Conservation (phyloP, 2,329 filamentous ascomycete species). For the Aureobasidium sp. region DNA sequence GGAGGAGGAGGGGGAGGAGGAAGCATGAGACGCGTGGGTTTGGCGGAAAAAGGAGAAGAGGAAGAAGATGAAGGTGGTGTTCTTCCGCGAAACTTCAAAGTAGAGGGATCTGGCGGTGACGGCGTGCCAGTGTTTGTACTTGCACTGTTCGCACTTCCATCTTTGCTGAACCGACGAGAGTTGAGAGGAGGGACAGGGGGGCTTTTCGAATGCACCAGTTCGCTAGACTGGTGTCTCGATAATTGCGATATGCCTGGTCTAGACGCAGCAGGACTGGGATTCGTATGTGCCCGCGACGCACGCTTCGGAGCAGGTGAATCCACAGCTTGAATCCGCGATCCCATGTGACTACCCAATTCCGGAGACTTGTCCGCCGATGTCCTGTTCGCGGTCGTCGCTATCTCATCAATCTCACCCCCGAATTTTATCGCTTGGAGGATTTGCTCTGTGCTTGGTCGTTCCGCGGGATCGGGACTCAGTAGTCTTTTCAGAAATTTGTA, state of each 20-base stretch:
- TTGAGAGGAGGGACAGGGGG: background rate
- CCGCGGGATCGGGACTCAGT: constrained; percentile 66
- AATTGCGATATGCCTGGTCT: constrained; percentile 17
- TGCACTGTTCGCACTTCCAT: constrained; percentile 1
- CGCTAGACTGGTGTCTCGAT: background rate
- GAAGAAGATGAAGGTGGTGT: background rate
- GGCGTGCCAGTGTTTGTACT: background rate
- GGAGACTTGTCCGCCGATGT: constrained; percentile 31
- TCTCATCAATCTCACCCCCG: constrained; percentile 45
- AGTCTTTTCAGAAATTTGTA: constrained; percentile 79
- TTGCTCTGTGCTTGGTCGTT: constrained; percentile 78
- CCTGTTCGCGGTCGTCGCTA: background rate
- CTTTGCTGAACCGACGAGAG: background rate
- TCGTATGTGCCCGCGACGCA: constrained; percentile 22
- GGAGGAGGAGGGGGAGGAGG: constrained; percentile 28
- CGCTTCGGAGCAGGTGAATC: constrained; percentile 30
- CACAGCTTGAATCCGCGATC: constrained; percentile 38
- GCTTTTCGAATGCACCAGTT: background rate
- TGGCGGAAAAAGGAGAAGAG: constrained; percentile 19
- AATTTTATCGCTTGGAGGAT: constrained; percentile 72
- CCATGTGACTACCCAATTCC: constrained; percentile 25
- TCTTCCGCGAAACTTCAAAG: constrained; percentile 1
- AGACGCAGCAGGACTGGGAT: constrained; percentile 21
- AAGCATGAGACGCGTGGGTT: constrained; percentile 30
- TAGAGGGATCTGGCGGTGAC: constrained; percentile 18